Base-by-base conservation (phyloP, 345 rosid species). In the Moringa oleifera region DNA sequence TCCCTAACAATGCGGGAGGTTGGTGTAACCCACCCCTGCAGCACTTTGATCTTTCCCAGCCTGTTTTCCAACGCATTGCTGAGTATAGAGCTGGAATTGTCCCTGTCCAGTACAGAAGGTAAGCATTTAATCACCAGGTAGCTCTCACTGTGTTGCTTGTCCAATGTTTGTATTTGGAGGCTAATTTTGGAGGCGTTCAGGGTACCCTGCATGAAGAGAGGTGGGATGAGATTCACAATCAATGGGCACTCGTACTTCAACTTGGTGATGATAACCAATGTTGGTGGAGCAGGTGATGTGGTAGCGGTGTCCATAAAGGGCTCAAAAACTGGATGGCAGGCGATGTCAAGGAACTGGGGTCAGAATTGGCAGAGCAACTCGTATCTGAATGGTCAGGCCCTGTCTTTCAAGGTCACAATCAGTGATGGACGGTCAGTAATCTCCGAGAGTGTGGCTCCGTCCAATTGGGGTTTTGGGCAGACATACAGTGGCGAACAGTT, bases 61-160 rank as follows among this genome's bases (percentile, higher is more conserved):
- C 91, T 25, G 88, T 87, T 13, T 87, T 85, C 83, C 90, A 85
- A 73, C 91, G 76, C 58, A 85, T 87, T 70, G 95, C 95, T 52
- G 87, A 87, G 49, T 87, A 87, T 77, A 84, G 36, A 68, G 88
- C 95, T 7, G 95, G 95, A 36, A 80, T 87, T 53, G 90, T 87
- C 20, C 91, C 95, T 6, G 95, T 87, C 15, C 57, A 85, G 6
- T 87, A 85, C 72, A 49, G 20, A 49, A 77, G 81, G 78, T 73
- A 64, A 68, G 23, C 17, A 23, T 0, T 49, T 49, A 49, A 20
- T 22, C 0, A 33, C 5, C 37, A n/a, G n/a, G n/a, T n/a, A n/a
- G n/a, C n/a, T n/a, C n/a, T n/a, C 11, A 33, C 11, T 33, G 5
- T 33, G 11, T 33, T 5, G 6, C 37, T 33, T 33, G 37, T 4